Conservation (phyloP, 345 rosid species). For the Raphanus sativus region DNA sequence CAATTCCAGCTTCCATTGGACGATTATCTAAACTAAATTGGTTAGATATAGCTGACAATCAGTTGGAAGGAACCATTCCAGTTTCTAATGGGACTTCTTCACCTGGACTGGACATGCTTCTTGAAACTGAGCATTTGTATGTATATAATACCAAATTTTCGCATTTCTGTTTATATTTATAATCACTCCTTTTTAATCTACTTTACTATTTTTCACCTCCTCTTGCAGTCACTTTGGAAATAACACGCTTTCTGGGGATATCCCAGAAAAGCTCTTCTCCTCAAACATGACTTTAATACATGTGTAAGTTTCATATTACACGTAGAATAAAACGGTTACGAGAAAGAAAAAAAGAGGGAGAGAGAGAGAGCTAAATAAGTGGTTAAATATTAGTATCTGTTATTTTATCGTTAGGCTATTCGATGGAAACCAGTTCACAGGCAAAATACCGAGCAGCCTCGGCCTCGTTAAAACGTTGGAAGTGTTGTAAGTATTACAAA, state of each 20-base stretch:
- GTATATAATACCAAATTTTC: conserved; percentile 1
- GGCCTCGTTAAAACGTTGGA: conserved; percentile 53
- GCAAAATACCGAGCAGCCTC: conserved; percentile 63
- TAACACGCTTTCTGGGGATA: conserved; percentile 60
- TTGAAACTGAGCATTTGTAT: conserved; percentile 73
- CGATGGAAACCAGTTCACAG: conserved; percentile 62
- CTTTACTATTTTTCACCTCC: neutral
- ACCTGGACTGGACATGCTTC: conserved; percentile 82
- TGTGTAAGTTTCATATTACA: conserved; percentile 53
- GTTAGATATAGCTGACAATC: conserved; percentile 85
- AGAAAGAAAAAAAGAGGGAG: neutral
- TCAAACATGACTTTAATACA: conserved; percentile 66
- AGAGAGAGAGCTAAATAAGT: neutral
- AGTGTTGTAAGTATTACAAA: conserved; percentile 66
- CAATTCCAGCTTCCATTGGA: conserved; percentile 79
- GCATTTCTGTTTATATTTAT: neutral
- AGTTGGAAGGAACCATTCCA: conserved; percentile 66
- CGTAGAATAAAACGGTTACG: neutral
- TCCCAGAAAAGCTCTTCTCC: conserved; percentile 66
- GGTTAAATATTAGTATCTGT: neutral
- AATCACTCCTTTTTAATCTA: neutral
- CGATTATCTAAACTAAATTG: conserved; percentile 57
- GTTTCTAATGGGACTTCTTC: conserved; percentile 58
- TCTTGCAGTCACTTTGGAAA: conserved; percentile 69
- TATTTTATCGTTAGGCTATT: conserved; percentile 53